Evolutionary conservation across 768 basidiomycete species (phyloP), one percentile per base, ranked within the genome.

Genomic region (Xerocomellus intermedius): DNA sequence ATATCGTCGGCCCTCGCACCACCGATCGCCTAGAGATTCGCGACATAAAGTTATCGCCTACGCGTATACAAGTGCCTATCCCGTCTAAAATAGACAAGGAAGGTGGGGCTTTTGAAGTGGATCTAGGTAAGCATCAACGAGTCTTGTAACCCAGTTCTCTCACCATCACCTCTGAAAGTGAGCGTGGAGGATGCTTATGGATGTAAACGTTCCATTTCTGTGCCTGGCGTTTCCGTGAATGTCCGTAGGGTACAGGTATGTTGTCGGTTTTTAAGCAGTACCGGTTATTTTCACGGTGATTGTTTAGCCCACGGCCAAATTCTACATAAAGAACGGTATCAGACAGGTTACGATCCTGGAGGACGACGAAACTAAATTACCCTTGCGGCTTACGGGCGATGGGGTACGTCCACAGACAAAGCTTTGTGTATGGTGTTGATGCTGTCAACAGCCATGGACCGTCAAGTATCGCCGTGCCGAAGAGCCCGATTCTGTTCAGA

Each of bases 151-250:
- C 9, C 19, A n/a, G 16, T 14, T 21, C 45, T 41, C 42, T 57
- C 63, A 54, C 41, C 7, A 45, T 41, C 10, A 8, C 13, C 10
- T 53, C 33, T n/a, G 54, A 37, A 72, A 87, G 86, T 91, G 50
- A 90, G 83, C 62, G 84, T 98, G 26, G 87, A 89, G 67, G 97
- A 98, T 74, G 83, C 83, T 5, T 91, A 92, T 64, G 88, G 89
- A 28, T 98, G 97, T 73, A 87, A 85, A 64, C 81, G 91, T 24
- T 66, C 84, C 8, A 73, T 98, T 16, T 81, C 84, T 8, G 85
- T 86, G 0, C 84, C 87, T n/a, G 89, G 89, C 3, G 72, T 96
- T 33, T 80, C 83, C 8, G 91, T 96, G 47, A 91, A 91, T 62
- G 94, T 99, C 21, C 82, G 87, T 59, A 76, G 90, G 58, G 79